These are phyloP conservation scores for Fusarium redolens DNA, from an alignment of 2,329 filamentous ascomycete species.

Conservation along the genomic window DNA sequence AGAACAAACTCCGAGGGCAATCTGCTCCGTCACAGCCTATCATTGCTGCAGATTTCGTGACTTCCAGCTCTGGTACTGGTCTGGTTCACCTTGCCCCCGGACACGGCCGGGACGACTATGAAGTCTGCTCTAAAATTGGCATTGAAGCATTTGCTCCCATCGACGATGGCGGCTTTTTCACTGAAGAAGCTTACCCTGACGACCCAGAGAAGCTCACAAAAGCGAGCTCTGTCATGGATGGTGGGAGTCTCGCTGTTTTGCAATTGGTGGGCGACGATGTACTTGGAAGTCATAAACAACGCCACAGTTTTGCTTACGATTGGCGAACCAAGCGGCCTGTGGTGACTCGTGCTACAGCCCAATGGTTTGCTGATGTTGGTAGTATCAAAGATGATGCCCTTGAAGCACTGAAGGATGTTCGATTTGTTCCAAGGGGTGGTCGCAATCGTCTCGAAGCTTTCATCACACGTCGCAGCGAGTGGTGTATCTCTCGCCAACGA, in stretches of 20 bases:
- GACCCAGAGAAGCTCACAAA: conserved; percentile 71
- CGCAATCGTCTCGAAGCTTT: conserved; percentile 84
- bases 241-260: conserved; percentile 77
- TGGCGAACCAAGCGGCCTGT: conserved; percentile 96
- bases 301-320: conserved; percentile 97
- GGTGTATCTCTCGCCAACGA: conserved; percentile 97
- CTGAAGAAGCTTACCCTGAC: conserved; percentile 79
- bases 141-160: conserved; percentile 86
- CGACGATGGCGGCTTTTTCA: conserved; percentile 84
- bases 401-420: conserved; percentile 74
- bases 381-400: conserved; percentile 82
- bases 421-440: conserved; percentile 82
- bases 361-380: conserved; percentile 96
- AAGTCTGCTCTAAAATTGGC: conserved; percentile 76
- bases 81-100: conserved; percentile 95
- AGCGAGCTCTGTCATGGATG: conserved; percentile 77
- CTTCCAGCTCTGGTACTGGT: conserved; percentile 88
- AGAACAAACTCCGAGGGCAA: conserved; percentile 74
- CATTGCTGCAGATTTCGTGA: conserved; percentile 89
- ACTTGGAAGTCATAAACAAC: conserved; percentile 75
- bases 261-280: conserved; percentile 74
- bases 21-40: conserved; percentile 72
- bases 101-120: conserved; percentile 96
- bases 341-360: conserved; percentile 89
- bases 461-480: conserved; percentile 87